Evolutionary conservation across 768 basidiomycete species (phyloP).

Genomic region (Ramaria sp.): DNA sequence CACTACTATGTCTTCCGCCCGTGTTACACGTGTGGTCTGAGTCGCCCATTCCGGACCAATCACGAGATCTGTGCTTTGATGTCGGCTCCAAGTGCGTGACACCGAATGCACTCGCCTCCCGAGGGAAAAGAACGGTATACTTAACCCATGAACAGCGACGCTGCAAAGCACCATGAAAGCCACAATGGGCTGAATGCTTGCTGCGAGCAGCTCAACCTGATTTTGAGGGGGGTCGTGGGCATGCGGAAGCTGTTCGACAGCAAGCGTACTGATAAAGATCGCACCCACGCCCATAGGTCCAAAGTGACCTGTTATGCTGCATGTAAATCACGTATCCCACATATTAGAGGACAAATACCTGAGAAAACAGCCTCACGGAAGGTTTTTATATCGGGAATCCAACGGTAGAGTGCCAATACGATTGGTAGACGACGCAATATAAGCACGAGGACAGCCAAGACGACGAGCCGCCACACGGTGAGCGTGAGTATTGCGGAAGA

Average conservation of each 20-base stretch:
- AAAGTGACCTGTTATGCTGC: conserved; percentile 57
- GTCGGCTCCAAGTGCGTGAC: conserved; percentile 83
- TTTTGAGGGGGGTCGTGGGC: conserved; percentile 34
- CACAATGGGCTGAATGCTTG: conserved; percentile 84
- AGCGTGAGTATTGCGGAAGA: conserved; percentile 53
- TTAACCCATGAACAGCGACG: conserved; percentile 79
- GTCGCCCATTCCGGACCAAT: conserved; percentile 72
- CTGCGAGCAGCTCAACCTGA: conserved; percentile 55
- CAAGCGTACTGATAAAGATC: conserved; percentile 86
- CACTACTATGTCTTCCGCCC: conserved; percentile 71
- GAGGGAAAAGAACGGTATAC: conserved; percentile 91
- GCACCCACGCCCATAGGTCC: conserved; percentile 84
- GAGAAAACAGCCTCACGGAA: conserved; percentile 82
- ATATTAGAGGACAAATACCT: background rate
- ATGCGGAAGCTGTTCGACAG: conserved; percentile 45
- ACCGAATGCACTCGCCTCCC: conserved; percentile 85
- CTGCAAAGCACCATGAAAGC: conserved; percentile 92
- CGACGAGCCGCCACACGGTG: conserved; percentile 73
- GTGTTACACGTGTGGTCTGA: conserved; percentile 57
- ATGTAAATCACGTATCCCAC: background rate
- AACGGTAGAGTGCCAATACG: conserved; percentile 76
- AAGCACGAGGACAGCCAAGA: conserved; percentile 75
- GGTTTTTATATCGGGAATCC: conserved; percentile 95
- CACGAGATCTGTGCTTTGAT: conserved; percentile 35
- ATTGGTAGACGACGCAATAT: conserved; percentile 73